A percentile compares a stretch with the other conserved stretches of the same genome.
Conservation (phyloP, 2,329 filamentous ascomycete genomes). For the Endocalyx cinctus region DNA sequence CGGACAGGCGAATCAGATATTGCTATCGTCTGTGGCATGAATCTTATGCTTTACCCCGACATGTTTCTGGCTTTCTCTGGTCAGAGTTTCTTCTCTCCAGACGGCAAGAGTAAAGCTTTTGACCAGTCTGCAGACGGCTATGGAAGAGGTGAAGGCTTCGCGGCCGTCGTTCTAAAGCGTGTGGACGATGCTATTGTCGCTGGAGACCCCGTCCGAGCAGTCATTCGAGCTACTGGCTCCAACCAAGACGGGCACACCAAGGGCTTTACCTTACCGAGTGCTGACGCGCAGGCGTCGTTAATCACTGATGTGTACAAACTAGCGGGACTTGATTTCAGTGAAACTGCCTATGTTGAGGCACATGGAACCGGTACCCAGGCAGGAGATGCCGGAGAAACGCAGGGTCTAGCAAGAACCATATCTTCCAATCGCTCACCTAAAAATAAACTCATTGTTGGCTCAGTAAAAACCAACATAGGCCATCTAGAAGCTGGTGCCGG, state of each 20-base stretch:
- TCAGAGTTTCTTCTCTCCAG: slow-evolving; percentile 7
- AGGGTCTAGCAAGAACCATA: slow-evolving; percentile 29
- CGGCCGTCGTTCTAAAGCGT: slow-evolving; percentile 7
- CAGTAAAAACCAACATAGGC: slow-evolving; percentile 25
- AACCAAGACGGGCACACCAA: slow-evolving; percentile 42
- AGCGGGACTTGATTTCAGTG: slow-evolving; percentile 21
- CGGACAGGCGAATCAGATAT: background rate
- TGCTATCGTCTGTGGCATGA: background rate
- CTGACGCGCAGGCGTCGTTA: slow-evolving; percentile 29
- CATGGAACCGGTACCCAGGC: slow-evolving; percentile 33
- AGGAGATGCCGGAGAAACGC: slow-evolving; percentile 37
- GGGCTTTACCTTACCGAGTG: slow-evolving; percentile 31
- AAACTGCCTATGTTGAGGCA: slow-evolving; percentile 33
- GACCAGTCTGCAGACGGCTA: slow-evolving; percentile 8
- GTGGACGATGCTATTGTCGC: slow-evolving; percentile 8
- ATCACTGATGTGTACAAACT: slow-evolving; percentile 29
- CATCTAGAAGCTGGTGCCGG: slow-evolving; percentile 23
- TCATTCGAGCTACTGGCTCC: slow-evolving; percentile 34
- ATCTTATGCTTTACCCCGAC: background rate
- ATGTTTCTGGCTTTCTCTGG: background rate
- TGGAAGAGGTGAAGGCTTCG: slow-evolving; percentile 6
- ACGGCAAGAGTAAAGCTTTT: slow-evolving; percentile 3
- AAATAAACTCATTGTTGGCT: slow-evolving; percentile 19
- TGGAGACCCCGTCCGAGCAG: slow-evolving; percentile 18
- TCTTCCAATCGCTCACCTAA: slow-evolving; percentile 13